Base-by-base conservation (phyloP, 176 grass and related monocot species). In the Aegilops tauschii region DNA sequence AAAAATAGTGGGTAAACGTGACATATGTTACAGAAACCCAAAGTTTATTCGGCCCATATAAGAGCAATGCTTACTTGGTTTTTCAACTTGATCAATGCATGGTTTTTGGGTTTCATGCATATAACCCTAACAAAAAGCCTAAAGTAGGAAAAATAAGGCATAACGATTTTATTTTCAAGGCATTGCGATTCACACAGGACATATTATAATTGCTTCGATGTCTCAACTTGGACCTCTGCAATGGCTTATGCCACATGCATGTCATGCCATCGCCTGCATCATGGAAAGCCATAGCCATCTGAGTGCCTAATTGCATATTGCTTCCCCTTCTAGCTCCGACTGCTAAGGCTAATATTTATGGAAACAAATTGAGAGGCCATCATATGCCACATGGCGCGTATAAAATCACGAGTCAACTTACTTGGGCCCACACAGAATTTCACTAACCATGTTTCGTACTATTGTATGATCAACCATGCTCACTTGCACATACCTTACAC, bases 361-460 rank as follows among this genome's bases (percentile, higher is more conserved):
- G 75, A 71, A 37, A 79, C 12, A 71, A 37, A 79, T 5, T 35
- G 16, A 49, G 50, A 81, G 77, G 61, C 61, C 23, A 8, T 44
- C 35, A 62, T 69, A 62, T 75, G 49, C 50, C 76, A 44, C 32
- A 44, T 3, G 14, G 45, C 8, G 74, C 65, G 61, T 47, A 91
- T 27, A 88, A 52, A 82, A 91, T 85, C 82, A 56, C 21, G 49
- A 71, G 86, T 91, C 86, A 85, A 88, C 86, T 91, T 78, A 34
- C 72, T 78, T 88, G 82, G 82, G 71, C 78, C 82, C 82, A 82
- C 71, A 78, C 79, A 88, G 82, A 88, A 91, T 91, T 91, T 85
- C 82, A 73, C 11, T 8, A 44, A 58, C 5, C 14, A 44, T 82
- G 61, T 78, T 69, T 29, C 27, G 10, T 42, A 56, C 30, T 83